phyloP scores from a whole-genome alignment of 2,329 filamentous ascomycete genomes.

The Diplodia seriata region DNA sequence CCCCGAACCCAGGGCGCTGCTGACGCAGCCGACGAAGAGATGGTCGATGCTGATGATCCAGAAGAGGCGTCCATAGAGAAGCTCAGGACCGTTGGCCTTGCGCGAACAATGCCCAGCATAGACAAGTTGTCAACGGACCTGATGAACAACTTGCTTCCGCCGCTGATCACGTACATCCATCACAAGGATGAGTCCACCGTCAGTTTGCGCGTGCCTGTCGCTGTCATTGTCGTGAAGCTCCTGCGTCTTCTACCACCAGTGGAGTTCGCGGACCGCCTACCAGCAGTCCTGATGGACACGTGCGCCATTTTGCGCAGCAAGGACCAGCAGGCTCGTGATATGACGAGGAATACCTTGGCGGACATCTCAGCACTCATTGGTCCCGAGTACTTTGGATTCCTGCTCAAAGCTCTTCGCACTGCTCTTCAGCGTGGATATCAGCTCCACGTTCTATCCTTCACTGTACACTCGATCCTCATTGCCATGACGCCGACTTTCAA shows the following conservation, averaged over 20 bases:
- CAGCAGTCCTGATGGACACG: constrained; percentile 86
- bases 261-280: constrained; percentile 75
- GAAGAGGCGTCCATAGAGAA: constrained; percentile 34
- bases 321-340: constrained; percentile 85
- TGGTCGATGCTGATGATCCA: constrained; percentile 18
- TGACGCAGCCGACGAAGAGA: constrained; percentile 28
- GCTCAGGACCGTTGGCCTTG: constrained; percentile 53
- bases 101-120: constrained; percentile 69
- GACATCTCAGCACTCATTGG: constrained; percentile 84
- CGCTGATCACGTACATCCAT: constrained; percentile 83
- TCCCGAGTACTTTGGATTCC: constrained; percentile 83
- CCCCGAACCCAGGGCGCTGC: constrained; percentile 53
- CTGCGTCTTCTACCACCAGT: constrained; percentile 78
- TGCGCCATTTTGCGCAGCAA: constrained; percentile 92
- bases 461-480: constrained; percentile 88
- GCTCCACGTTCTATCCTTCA: constrained; percentile 92
- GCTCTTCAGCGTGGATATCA: constrained; percentile 88
- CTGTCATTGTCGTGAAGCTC: constrained; percentile 86
- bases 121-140: constrained; percentile 76
- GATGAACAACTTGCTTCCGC: constrained; percentile 75
- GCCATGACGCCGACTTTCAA: constrained; percentile 73
- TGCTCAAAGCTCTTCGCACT: constrained; percentile 87
- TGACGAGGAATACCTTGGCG: constrained; percentile 85
- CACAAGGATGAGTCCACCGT: constrained; percentile 95
- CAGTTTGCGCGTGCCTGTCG: constrained; percentile 88